phyloP scores from a whole-genome alignment of 805 yeast genomes.

The Lipomyces japonicus region DNA sequence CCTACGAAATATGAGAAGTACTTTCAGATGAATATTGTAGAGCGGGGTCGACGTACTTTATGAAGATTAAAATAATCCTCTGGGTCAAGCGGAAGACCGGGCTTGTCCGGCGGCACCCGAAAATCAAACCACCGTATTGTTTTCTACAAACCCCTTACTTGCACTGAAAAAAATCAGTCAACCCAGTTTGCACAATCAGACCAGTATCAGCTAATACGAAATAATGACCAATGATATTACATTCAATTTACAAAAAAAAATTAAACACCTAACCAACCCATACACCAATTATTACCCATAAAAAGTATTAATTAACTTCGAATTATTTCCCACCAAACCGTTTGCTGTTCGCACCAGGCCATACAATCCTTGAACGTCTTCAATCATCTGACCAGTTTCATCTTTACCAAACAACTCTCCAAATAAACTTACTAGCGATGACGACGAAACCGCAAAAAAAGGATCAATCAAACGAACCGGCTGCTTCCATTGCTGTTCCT shows the following conservation, averaged over 20 bases:
- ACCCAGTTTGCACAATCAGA: too few relatives aligned
- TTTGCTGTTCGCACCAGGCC: not conserved
- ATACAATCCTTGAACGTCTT: not conserved
- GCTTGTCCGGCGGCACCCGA: too few relatives aligned
- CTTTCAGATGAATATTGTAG: too few relatives aligned
- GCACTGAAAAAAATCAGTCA: too few relatives aligned
- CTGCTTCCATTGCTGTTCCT: conserved; percentile 16
- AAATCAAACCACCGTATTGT: too few relatives aligned
- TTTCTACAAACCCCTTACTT: too few relatives aligned
- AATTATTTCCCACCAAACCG: not conserved
- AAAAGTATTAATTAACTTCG: not conserved
- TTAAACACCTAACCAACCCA: conserved; percentile 5
- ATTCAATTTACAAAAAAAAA: not conserved
- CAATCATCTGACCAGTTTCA: not conserved
- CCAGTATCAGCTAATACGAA: too few relatives aligned
- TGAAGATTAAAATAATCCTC: too few relatives aligned
- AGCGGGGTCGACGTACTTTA: too few relatives aligned
- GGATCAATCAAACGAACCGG: conserved; percentile 1
- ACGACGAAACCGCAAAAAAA: not conserved
- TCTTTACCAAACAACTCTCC: conserved; percentile 1
- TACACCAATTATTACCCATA: too few relatives aligned
- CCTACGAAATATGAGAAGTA: too few relatives aligned
- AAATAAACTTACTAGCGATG: not conserved
- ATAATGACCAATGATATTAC: not conserved
- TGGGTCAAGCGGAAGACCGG: too few relatives aligned